Percentiles rank a stretch among this genome's conserved stretches.
Conservation (phyloP, 805 yeast species). For the Candida hispaniensis region DNA sequence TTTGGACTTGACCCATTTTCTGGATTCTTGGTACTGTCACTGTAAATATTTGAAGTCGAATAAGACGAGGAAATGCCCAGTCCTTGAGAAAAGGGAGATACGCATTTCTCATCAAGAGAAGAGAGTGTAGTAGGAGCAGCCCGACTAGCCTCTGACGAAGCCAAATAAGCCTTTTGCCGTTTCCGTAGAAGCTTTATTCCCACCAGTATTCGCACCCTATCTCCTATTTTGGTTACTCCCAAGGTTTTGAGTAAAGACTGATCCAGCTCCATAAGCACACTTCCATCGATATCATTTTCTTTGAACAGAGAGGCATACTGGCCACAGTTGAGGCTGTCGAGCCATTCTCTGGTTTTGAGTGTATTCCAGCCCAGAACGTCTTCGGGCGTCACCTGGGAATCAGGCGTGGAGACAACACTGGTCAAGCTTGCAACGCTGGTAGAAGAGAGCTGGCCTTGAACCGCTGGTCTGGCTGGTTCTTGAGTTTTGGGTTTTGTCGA, state of each 20-base stretch:
- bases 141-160: conserved; percentile 1
- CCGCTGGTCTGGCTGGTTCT: conserved; percentile 1
- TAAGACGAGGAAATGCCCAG: conserved; percentile 12
- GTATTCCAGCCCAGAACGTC: conserved; percentile 22
- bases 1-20: no score
- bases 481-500: conserved; percentile 3
- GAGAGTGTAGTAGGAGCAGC: conserved; percentile 17
- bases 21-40: no score
- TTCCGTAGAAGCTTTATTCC: conserved; percentile 40
- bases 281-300: conserved; percentile 46
- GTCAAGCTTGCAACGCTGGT: conserved; percentile 6
- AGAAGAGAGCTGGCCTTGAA: conserved; percentile 9
- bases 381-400: conserved; percentile 1
- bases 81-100: conserved; percentile 19
- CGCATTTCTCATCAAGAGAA: conserved; percentile 19
- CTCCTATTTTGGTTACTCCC: conserved; percentile 73
- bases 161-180: conserved; percentile 17
- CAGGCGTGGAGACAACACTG: conserved; percentile 3
- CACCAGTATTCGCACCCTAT: conserved; percentile 56
- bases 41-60: conserved; percentile 1
- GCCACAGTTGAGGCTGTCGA: conserved; percentile 3
- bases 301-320: conserved; percentile 19
- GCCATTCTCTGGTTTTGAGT: conserved; percentile 26
- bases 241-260: conserved; percentile 54
- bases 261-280: conserved; percentile 51